Conservation (phyloP, 2,329 filamentous ascomycete genomes). For the Akanthomyces muscarius region DNA sequence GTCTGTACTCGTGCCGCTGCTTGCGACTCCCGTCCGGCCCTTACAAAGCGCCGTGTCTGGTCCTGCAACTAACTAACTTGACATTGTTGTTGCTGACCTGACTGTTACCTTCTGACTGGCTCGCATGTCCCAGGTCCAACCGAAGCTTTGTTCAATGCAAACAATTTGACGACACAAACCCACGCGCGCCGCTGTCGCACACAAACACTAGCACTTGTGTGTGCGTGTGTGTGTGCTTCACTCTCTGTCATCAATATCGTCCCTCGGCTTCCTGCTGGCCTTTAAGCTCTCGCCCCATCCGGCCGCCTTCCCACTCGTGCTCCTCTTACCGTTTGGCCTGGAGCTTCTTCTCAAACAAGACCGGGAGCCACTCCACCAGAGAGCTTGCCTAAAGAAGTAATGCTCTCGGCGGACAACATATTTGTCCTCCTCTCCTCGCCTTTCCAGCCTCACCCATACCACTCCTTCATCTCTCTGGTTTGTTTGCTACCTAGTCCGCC, state of each 20-base stretch:
- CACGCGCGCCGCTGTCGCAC: constrained; percentile 10
- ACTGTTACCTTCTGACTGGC: constrained; percentile 3
- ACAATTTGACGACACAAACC: constrained; percentile 13
- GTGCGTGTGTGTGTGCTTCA: constrained; percentile 1
- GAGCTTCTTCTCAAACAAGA: constrained; percentile 13
- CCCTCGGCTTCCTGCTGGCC: constrained; percentile 4
- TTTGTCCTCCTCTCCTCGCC: constrained; percentile 9
- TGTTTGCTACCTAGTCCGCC: constrained; percentile 7
- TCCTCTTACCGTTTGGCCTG: constrained; percentile 1
- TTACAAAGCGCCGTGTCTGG: constrained; percentile 8
- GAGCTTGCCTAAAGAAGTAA: constrained; percentile 14
- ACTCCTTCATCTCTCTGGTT: constrained; percentile 7
- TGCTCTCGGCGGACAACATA: constrained; percentile 16
- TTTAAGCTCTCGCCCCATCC: constrained; percentile 6
- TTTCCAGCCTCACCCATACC: neutral
- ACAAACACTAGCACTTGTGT: constrained; percentile 17
- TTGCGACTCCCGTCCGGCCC: constrained; percentile 5
- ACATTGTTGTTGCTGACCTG: constrained; percentile 12
- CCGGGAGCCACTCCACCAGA: constrained; percentile 12
- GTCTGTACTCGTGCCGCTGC: constrained; percentile 11
- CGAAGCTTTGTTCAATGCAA: constrained; percentile 13
- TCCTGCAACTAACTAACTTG: neutral
- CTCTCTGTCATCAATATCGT: neutral
- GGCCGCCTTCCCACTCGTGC: neutral
- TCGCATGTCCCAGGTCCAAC: neutral